Evolutionary conservation across 805 yeast genomes (phyloP).

Genomic region (Kluyveromyces dobzhanskii): DNA sequence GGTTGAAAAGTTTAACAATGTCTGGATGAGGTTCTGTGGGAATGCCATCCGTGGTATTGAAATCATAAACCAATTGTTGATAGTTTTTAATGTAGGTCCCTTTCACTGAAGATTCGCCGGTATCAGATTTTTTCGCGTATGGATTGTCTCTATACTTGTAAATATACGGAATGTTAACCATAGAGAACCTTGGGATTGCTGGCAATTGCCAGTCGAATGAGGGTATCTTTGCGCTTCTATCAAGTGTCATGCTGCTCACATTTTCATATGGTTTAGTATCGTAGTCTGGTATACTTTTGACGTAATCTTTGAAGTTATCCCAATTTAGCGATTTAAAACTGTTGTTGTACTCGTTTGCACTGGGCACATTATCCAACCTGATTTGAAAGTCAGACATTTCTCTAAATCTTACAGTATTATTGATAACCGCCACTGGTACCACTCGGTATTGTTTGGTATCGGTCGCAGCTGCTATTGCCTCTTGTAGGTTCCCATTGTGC

Average conservation of each 20-base stretch:
- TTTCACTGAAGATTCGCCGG: conserved; percentile 40
- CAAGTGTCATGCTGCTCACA: conserved; percentile 19
- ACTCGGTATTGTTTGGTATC: conserved; percentile 35
- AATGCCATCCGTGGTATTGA: conserved; percentile 36
- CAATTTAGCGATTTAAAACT: conserved; percentile 27
- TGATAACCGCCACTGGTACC: conserved; percentile 59
- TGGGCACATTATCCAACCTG: conserved; percentile 47
- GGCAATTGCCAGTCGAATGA: conserved; percentile 39
- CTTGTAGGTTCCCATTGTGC: conserved; percentile 35
- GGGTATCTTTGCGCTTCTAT: conserved; percentile 17
- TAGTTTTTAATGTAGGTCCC: conserved; percentile 36
- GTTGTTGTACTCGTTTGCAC: conserved; percentile 31
- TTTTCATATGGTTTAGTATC: conserved; percentile 33
- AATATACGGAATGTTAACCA: conserved; percentile 65
- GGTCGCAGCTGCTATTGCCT: conserved; percentile 29
- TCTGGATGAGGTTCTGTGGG: conserved; percentile 46
- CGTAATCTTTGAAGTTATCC: conserved; percentile 23
- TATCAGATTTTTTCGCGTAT: conserved; percentile 41
- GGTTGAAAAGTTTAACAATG: conserved; percentile 37
- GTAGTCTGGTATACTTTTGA: conserved; percentile 29
- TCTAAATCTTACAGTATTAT: conserved; percentile 66
- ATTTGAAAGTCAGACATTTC: conserved; percentile 85
- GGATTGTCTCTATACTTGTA: conserved; percentile 76
- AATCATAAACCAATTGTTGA: conserved; percentile 37
- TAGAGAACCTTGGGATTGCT: conserved; percentile 81